phyloP scores from a whole-genome alignment of 148 eudicot species.

The Arctostaphylos glauca region DNA sequence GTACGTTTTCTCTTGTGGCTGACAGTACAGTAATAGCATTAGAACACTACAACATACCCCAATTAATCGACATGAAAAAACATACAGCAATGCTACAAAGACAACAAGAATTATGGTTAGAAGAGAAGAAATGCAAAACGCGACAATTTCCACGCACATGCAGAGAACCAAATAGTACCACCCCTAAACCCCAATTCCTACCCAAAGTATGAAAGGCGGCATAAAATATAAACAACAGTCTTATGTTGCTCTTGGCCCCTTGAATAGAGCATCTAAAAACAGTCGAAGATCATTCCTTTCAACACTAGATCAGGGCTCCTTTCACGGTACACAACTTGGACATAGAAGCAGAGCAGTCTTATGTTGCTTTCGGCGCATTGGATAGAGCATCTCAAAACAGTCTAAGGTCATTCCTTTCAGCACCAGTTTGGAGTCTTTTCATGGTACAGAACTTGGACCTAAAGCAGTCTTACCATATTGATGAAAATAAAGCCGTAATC shows the following conservation, averaged over 20 bases:
- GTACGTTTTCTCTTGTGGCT: conserved; percentile 83
- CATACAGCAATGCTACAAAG: neutral
- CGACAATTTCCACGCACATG: neutral
- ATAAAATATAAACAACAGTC: neutral
- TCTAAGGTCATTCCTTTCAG: neutral
- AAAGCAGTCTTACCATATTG: neutral
- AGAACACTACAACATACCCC: neutral
- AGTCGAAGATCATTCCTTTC: neutral
- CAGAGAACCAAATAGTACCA: neutral
- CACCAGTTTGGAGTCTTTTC: neutral
- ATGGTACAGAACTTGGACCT: neutral
- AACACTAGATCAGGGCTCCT: neutral
- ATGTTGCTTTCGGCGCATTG: neutral
- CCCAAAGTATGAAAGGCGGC: neutral
- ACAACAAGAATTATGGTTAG: neutral
- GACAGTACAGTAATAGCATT: conserved; percentile 19
- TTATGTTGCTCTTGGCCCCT: neutral
- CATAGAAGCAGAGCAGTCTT: too few species aligned
- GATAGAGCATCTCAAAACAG: neutral
- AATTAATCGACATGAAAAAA: neutral
- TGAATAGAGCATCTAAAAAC: neutral
- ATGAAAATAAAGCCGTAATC: neutral
- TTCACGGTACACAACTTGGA: neutral
- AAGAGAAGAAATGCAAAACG: neutral
- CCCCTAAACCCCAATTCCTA: neutral